phyloP scores from a whole-genome alignment of 2,329 filamentous ascomycete species.

The Grosmannia penicillata region DNA sequence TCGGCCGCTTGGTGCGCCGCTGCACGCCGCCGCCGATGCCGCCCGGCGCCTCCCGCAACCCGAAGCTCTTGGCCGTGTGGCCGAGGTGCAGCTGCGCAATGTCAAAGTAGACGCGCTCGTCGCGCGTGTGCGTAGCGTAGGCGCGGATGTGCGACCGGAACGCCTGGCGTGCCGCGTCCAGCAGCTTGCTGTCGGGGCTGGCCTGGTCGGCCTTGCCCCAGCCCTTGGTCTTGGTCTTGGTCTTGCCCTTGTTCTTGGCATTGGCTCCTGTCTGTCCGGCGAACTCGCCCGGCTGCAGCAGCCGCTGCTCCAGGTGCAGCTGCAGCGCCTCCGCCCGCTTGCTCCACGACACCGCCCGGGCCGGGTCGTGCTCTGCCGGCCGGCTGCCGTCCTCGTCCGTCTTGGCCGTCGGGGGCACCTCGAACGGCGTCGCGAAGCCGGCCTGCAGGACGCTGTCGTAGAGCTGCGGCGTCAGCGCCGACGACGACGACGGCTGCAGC shows the following conservation, averaged over 20 bases:
- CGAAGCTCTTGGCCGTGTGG: conserved; percentile 88
- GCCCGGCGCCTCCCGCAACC: conserved; percentile 72
- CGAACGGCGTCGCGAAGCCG: conserved; percentile 45
- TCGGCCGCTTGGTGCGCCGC: conserved; percentile 25
- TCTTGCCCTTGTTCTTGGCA: conserved; percentile 2
- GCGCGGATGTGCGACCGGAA: conserved; percentile 89
- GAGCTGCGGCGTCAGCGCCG: conserved; percentile 22
- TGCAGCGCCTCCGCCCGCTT: conserved; percentile 40
- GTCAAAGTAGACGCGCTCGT: conserved; percentile 77
- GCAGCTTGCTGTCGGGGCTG: conserved; percentile 32
- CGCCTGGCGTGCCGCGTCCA: conserved; percentile 70
- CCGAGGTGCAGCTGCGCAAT: conserved; percentile 84
- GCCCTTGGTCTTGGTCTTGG: neutral
- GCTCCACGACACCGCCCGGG: conserved; percentile 19
- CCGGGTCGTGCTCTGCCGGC: conserved; percentile 21
- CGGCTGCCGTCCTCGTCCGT: conserved; percentile 41
- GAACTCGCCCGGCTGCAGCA: conserved; percentile 20
- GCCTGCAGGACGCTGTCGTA: conserved; percentile 47
- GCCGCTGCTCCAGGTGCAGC: conserved; percentile 43
- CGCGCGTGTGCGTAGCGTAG: conserved; percentile 83
- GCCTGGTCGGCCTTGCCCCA: neutral
- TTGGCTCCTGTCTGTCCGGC: conserved; percentile 17
- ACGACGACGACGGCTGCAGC: conserved; percentile 26
- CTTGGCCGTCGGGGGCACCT: conserved; percentile 45
- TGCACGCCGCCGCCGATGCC: conserved; percentile 53